These are phyloP conservation scores for Trichoderma gamsii DNA, from an alignment of 495 filamentous ascomycete genomes.

Conservation along the genomic window DNA sequence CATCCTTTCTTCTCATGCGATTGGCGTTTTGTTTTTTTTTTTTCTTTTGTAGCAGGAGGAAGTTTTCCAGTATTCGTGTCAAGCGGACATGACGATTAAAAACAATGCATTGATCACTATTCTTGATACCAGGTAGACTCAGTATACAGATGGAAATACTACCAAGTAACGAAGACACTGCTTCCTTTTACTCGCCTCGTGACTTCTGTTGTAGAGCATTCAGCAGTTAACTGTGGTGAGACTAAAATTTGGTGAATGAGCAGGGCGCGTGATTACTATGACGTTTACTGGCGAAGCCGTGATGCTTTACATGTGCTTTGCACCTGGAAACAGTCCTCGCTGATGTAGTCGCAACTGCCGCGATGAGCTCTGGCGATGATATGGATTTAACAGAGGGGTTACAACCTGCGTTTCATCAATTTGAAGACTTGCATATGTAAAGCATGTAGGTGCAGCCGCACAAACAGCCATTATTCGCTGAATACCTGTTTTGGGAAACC, in stretches of 20 bases:
- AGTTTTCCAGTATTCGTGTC: not conserved
- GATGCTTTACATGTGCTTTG: not conserved
- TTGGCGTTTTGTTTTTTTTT: not conserved
- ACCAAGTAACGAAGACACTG: not conserved
- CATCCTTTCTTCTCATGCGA: not conserved
- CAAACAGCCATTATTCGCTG: not conserved
- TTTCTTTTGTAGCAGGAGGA: not conserved
- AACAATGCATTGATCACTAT: not conserved
- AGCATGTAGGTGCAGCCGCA: not conserved
- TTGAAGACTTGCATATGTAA: not conserved
- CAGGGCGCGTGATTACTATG: constrained; percentile 1
- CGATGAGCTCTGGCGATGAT: not conserved
- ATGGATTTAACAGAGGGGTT: not conserved
- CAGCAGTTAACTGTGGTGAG: not conserved
- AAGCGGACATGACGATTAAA: not conserved
- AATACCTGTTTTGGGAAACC: not conserved
- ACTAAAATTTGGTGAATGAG: not conserved
- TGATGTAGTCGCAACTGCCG: not conserved
- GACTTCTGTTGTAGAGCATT: too few species aligned
- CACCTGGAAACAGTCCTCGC: not conserved
- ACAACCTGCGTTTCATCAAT: not conserved
- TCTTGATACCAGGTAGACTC: constrained; percentile 4
- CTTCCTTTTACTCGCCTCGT: too few species aligned
- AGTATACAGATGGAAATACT: constrained; percentile 7
- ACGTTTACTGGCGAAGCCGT: not conserved